Percentiles rank a stretch among this genome's conserved stretches.
Conservation (phyloP, 2,329 filamentous ascomycete species). For the Zarea fungicola region DNA sequence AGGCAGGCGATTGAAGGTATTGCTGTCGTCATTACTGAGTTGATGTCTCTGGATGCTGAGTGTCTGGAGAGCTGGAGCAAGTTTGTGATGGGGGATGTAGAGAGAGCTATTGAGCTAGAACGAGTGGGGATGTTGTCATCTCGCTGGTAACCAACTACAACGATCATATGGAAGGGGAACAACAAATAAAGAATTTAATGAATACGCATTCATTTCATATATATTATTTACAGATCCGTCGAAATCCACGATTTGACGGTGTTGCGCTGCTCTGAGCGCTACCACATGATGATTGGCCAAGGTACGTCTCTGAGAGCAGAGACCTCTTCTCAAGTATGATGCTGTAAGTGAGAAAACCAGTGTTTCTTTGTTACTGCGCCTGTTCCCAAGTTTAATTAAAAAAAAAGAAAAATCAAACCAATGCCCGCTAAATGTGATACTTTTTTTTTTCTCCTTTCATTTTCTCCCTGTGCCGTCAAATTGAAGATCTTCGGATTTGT, state of each 20-base stretch:
- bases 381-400: background rate
- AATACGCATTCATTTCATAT: background rate
- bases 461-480: no score
- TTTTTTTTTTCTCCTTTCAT: background rate
- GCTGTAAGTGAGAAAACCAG: no score
- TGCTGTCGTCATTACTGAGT: conserved; percentile 52
- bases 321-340: no score
- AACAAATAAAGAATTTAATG: no score
- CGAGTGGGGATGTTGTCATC: no score
- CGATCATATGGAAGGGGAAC: no score
- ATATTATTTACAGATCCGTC: background rate
- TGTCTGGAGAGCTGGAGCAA: background rate
- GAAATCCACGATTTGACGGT: background rate
- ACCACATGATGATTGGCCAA: background rate
- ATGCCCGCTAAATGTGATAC: conserved; percentile 11
- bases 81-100: background rate
- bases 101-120: background rate
- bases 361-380: no score
- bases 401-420: background rate
- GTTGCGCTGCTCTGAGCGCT: background rate
- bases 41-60: conserved; percentile 15
- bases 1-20: conserved; percentile 86
- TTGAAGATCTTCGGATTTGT: background rate
- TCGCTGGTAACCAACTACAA: no score
- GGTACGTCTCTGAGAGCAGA: no score